Base-by-base conservation (phyloP, 345 rosid species). In the Populus nigra region DNA sequence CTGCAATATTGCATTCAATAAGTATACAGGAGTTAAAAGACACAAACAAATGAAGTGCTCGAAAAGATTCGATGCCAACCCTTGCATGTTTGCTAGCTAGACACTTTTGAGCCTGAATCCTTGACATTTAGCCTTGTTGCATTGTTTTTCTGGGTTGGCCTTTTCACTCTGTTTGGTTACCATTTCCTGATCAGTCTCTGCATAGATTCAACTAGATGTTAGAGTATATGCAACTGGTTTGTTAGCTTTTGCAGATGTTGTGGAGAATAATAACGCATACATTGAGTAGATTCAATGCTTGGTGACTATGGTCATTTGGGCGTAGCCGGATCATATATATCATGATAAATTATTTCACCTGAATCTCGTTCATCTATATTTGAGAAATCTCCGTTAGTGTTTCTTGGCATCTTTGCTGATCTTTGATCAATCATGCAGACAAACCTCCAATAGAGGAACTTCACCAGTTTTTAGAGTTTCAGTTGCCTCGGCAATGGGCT, bases 401-500 rank as follows among this genome's bases (percentile, higher is more conserved):
- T 59, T 41, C 15, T 59, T 59, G 68, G 69, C 35, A 39, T 20
- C 55, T 4, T 12, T 16, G 29, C 29, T 68, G 45, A 63, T 39
- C 5, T 69, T 38, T 72, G 18, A 36, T 73, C 45, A 82, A 68
- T 76, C n/a, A 53, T 86, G 90, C 90, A 96, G 99, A 93, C 75
- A 96, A 93, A 83, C 99, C 99, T 59, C 93, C 84, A 1, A 89
- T 91, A 80, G 99, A 96, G 84, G 99, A 96, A 69, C 91, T 96
- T 61, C 90, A 90, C 59, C 95, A 89, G 70, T 96, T 96, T 84
- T 89, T 96, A 22, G 99, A 96, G 80, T 96, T 96, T 84, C 99
- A 96, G 78, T 85, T 96, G 76, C 97, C 97, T 77, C 91, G 97
- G 77, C 93, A 92, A 75, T 96, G 99, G 99, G 98, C 98, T 77